These are phyloP conservation scores for Reutealis trisperma DNA, from an alignment of 345 rosid species.

Conservation along the genomic window DNA sequence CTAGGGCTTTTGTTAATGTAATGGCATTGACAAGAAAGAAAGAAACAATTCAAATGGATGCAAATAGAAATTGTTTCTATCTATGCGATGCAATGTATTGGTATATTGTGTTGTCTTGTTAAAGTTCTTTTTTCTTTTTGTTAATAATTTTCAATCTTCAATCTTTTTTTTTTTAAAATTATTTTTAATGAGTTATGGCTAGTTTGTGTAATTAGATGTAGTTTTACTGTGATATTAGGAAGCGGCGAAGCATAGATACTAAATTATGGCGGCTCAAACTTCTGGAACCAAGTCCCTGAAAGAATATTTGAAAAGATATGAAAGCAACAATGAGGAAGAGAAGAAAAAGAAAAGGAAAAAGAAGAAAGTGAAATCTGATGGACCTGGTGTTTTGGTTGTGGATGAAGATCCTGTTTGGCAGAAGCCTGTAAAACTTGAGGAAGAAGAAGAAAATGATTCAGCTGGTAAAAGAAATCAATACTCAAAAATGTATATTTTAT, in stretches of 20 bases:
- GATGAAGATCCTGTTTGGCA: conserved; percentile 97
- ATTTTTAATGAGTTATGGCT: not conserved
- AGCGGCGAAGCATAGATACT: not conserved
- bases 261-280: conserved; percentile 40
- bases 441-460: conserved; percentile 63
- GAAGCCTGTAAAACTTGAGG: conserved; percentile 59
- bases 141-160: too few species aligned
- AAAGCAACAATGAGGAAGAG: conserved; percentile 45
- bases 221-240: not conserved
- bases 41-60: too few species aligned
- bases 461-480: conserved; percentile 43
- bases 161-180: too few species aligned
- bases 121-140: too few species aligned
- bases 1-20: too few species aligned
- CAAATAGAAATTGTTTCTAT: too few species aligned
- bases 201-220: not conserved
- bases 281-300: conserved; percentile 50
- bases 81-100: too few species aligned
- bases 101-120: too few species aligned
- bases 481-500: not conserved
- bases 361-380: conserved; percentile 45
- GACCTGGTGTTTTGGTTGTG: conserved; percentile 63
- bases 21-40: too few species aligned
- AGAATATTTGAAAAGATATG: conserved; percentile 79
- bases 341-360: conserved; percentile 69